Conservation (phyloP, 306 rosid genomes). For the Quercus bicolor region DNA sequence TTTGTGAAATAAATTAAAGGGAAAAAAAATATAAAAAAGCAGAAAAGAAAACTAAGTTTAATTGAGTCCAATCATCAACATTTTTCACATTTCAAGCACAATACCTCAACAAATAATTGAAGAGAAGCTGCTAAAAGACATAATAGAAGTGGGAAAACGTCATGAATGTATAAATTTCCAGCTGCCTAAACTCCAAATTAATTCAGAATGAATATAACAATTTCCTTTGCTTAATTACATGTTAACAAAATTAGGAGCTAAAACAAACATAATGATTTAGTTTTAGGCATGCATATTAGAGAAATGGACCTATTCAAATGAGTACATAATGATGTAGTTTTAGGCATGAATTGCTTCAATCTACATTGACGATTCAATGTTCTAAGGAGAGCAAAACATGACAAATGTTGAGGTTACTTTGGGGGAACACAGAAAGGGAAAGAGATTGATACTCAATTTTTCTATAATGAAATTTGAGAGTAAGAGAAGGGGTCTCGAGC, state of each 20-base stretch:
- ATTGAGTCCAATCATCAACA: too few relatives aligned
- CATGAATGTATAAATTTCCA: neutral
- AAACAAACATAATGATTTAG: too few relatives aligned
- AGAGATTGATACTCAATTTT: neutral
- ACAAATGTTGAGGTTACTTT: neutral
- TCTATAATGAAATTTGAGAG: conserved; percentile 21
- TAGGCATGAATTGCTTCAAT: neutral
- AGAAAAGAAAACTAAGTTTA: too few relatives aligned
- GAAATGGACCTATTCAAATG: neutral
- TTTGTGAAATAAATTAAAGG: too few relatives aligned
- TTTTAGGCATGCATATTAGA: too few relatives aligned
- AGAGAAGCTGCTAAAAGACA: neutral
- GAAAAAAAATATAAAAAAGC: too few relatives aligned
- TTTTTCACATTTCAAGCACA: too few relatives aligned
- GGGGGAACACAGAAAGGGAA: neutral
- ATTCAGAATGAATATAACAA: too few relatives aligned
- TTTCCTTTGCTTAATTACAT: too few relatives aligned
- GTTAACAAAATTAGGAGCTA: too few relatives aligned
- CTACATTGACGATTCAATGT: neutral
- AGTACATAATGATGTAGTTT: neutral
- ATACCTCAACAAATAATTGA: too few relatives aligned
- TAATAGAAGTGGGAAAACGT: neutral
- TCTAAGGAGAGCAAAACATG: neutral
- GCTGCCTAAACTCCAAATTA: too few relatives aligned
- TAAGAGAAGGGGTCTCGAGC: conserved; percentile 12